Evolutionary conservation across 805 yeast species (phyloP).

Genomic region (Pichia gijzeniarum): DNA sequence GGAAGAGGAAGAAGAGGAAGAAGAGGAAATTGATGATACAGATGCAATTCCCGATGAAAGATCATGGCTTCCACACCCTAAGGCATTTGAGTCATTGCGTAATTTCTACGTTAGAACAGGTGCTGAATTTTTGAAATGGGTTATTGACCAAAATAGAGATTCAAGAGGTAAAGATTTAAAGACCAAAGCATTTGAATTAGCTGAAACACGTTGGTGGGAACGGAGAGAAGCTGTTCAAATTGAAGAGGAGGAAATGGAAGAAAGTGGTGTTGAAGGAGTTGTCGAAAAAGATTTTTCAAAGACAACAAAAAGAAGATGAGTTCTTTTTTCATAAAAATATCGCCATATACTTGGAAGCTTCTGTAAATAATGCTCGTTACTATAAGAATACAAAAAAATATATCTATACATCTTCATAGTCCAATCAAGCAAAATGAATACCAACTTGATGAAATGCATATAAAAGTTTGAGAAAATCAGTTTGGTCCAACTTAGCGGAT

Average conservation of each 20-base stretch:
- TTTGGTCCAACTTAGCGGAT: conserved; percentile 91
- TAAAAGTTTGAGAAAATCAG: conserved; percentile 78
- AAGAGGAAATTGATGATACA: conserved; percentile 51
- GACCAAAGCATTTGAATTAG: conserved; percentile 80
- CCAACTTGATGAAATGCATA: conserved; percentile 97
- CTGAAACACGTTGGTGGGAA: conserved; percentile 98
- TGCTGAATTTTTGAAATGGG: conserved; percentile 86
- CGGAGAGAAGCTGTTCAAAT: conserved; percentile 87
- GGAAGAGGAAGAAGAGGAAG: conserved; percentile 56
- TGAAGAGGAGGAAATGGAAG: conserved; percentile 86
- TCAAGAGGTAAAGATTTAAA: conserved; percentile 87
- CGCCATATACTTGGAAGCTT: too few species aligned
- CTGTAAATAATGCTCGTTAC: too few species aligned
- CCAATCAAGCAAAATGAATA: conserved; percentile 76
- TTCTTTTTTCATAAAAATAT: too few species aligned
- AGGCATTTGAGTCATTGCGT: conserved; percentile 80
- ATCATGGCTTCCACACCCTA: conserved; percentile 97
- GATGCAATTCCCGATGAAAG: conserved; percentile 81
- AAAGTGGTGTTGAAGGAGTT: conserved; percentile 87
- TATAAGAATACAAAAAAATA: background rate
- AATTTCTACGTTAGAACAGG: conserved; percentile 84
- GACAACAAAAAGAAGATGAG: conserved; percentile 43
- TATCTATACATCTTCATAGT: background rate
- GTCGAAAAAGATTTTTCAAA: conserved; percentile 59
- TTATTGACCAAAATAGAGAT: conserved; percentile 76